Conservation (phyloP, 768 basidiomycete species). For the Boletus barrowsii region DNA sequence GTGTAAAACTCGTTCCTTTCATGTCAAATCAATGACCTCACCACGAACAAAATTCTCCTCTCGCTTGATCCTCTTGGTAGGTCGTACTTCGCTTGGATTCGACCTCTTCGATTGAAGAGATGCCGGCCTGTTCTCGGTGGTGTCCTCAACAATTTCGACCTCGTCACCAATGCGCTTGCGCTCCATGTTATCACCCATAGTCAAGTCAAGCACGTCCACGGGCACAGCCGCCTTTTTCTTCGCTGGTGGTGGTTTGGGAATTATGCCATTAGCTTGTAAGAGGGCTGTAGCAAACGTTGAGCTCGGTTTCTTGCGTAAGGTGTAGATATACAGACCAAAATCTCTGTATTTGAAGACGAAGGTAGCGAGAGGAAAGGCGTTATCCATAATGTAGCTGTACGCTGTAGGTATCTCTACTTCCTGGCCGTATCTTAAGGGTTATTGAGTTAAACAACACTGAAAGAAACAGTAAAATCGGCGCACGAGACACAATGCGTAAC, state of each 20-base stretch:
- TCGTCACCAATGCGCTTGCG: slow-evolving; percentile 4
- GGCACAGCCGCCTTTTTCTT: not conserved
- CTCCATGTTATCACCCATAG: slow-evolving; percentile 8
- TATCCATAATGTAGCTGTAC: slow-evolving; percentile 1
- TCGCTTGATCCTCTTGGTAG: slow-evolving; percentile 27
- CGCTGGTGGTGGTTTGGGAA: slow-evolving; percentile 11
- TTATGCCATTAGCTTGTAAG: slow-evolving; percentile 27
- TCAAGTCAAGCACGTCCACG: slow-evolving; percentile 24
- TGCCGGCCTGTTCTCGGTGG: not conserved
- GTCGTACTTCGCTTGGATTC: not conserved
- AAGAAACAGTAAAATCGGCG: slow-evolving; percentile 1
- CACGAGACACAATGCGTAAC: slow-evolving; percentile 29
- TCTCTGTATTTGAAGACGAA: slow-evolving; percentile 33
- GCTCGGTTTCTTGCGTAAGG: not conserved
- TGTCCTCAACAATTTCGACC: slow-evolving; percentile 7
- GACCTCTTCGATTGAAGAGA: slow-evolving; percentile 4
- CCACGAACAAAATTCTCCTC: slow-evolving; percentile 17
- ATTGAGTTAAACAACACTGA: not conserved
- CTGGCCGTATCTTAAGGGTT: slow-evolving; percentile 20
- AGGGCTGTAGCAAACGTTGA: slow-evolving; percentile 17
- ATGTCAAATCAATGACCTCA: slow-evolving; percentile 33
- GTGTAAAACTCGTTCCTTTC: slow-evolving; percentile 1
- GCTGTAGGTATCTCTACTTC: slow-evolving; percentile 2
- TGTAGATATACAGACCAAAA: slow-evolving; percentile 14
- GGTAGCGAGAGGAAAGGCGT: slow-evolving; percentile 16